Percentiles rank a stretch among this genome's conserved stretches.
phyloP scores from a whole-genome alignment of 768 basidiomycete species.

The Chalciporus sphaerocephalus region DNA sequence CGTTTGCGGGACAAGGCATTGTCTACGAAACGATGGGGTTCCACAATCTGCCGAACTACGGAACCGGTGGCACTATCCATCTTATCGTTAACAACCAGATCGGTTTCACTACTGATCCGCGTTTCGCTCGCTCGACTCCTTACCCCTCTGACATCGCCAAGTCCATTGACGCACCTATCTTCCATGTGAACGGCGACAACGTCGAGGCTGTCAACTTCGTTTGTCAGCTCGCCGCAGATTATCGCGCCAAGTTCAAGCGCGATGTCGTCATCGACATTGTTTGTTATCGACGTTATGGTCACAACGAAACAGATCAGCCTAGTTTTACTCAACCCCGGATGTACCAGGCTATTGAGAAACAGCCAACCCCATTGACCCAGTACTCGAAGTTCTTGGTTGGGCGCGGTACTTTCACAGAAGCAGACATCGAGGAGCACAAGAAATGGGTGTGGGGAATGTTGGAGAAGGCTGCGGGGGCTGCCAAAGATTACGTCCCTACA shows the following conservation, averaged over 20 bases:
- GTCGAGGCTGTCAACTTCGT: conserved; percentile 98
- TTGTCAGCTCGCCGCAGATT: conserved; percentile 96
- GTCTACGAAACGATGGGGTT: conserved; percentile 99
- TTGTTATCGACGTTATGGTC: conserved; percentile 98
- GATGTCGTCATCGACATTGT: conserved; percentile 98
- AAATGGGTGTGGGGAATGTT: conserved; percentile 99
- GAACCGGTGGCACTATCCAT: conserved; percentile 97
- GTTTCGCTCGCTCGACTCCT: conserved; percentile 95
- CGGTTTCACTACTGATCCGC: conserved; percentile 97
- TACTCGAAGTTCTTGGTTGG: conserved; percentile 89
- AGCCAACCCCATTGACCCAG: conserved; percentile 85
- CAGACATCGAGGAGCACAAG: conserved; percentile 97
- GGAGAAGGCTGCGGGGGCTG: conserved; percentile 88
- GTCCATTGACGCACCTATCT: conserved; percentile 95
- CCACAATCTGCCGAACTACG: conserved; percentile 91
- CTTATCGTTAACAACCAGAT: conserved; percentile 99
- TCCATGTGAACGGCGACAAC: conserved; percentile 99
- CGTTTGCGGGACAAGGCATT: conserved; percentile 96
- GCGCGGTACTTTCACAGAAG: conserved; percentile 90
- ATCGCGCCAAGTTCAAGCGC: conserved; percentile 96
- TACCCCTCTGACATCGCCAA: conserved; percentile 99
- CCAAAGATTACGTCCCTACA: conserved; percentile 94
- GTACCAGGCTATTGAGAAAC: conserved; percentile 95
- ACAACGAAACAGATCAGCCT: conserved; percentile 99
- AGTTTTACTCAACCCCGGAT: conserved; percentile 98